A percentile compares a stretch with the other conserved stretches of the same genome.
phyloP scores from a whole-genome alignment of 306 rosid species.

The Quercus dentata region DNA sequence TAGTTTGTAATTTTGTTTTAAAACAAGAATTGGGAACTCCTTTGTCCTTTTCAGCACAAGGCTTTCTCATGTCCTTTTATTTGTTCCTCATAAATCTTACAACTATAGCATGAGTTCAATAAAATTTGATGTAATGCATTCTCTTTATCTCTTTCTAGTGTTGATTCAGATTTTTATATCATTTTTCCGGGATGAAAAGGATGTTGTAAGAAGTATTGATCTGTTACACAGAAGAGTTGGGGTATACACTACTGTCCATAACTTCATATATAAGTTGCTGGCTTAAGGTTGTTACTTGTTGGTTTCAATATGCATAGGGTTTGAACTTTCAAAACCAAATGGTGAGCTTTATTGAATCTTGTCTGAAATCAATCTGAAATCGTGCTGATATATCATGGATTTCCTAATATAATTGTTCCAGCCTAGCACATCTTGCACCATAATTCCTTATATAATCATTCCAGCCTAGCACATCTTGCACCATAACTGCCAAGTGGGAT shows the following conservation, averaged over 20 bases:
- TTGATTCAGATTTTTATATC: constrained; percentile 14
- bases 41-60: not conserved
- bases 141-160: constrained; percentile 3
- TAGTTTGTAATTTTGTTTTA: not conserved
- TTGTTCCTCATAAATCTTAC: too few relatives aligned
- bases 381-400: too few relatives aligned
- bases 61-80: not conserved
- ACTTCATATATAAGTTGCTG: constrained; percentile 1
- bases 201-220: constrained; percentile 63
- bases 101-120: not conserved
- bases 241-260: constrained; percentile 37
- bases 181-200: constrained; percentile 64
- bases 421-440: too few relatives aligned
- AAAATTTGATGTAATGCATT: not conserved
- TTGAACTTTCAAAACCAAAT: not conserved
- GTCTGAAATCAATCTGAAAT: too few relatives aligned
- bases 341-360: too few relatives aligned
- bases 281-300: not conserved
- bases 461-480: too few relatives aligned
- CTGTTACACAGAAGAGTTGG: constrained; percentile 86
- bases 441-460: too few relatives aligned
- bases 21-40: not conserved
- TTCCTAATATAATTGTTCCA: too few relatives aligned
- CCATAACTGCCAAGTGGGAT: too few relatives aligned
- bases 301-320: not conserved